Evolutionary conservation across 441 rosid species (phyloP), one percentile per base, ranked within the genome.

Genomic region (Bruguiera hainesii): DNA sequence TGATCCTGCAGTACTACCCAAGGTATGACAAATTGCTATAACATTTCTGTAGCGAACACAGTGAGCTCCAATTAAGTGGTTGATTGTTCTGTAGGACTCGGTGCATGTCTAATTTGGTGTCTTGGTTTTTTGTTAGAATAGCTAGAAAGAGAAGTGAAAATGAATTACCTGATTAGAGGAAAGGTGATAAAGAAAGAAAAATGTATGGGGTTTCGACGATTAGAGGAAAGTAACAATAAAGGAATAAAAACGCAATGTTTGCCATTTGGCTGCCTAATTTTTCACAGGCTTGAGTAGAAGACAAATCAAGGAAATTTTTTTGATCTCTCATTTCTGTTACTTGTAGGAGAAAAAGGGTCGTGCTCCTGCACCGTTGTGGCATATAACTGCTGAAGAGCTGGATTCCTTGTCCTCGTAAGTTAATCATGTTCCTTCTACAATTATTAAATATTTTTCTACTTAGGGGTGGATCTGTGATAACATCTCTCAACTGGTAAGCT

Each of bases 311-410:
- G 31, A 48, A 68, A 61, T 49, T 65, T 28, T 68, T 56, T 30
- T 37, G 35, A 67, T 50, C 52, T 21, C 57, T 65, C n/a, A 28
- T 58, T 42, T 23, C 39, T 70, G 65, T 68, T 56, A 35, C 61
- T 74, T 78, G 18, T 76, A 94, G 97, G 97, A 85, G 86, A 91
- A 88, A 78, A 94, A 87, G 68, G 84, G 89, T 59, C 93, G 92
- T n/a, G 82, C 75, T 26, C 55, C 92, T 68, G 82, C 96, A 61
- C 97, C 90, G 0, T 49, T 87, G 65, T 91, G 97, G 94, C 77
- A 82, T 70, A 80, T 91, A 59, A 88, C 88, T 73, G 75, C 84
- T 35, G 82, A 78, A 1, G 97, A 94, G 73, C 83, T 89, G 57
- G 85, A 85, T 78, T 87, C 96, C 4, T 68, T 91, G 57, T 76